Conservation (phyloP, 1,139 yeast species). For the Yamadazyma triangularis region DNA sequence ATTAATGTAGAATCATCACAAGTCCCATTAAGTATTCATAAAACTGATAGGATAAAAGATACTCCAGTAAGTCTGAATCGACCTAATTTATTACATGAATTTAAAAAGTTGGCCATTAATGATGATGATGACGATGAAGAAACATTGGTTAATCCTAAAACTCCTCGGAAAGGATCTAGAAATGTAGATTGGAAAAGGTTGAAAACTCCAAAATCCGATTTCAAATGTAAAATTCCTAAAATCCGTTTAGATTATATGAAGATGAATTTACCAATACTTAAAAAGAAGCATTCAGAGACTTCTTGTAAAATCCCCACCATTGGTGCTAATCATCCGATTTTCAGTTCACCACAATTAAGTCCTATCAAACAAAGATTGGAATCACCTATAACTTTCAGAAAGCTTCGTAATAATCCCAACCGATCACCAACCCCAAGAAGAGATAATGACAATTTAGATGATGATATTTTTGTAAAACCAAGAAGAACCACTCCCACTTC, state of each 20-base stretch:
- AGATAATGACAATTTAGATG: slow-evolving; percentile 3
- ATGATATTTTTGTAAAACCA: slow-evolving; percentile 1
- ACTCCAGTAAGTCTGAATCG: slow-evolving; percentile 10
- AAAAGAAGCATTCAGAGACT: slow-evolving; percentile 12
- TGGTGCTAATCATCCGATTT: slow-evolving; percentile 28
- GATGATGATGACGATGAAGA: slow-evolving; percentile 18
- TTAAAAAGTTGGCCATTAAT: slow-evolving; percentile 3
- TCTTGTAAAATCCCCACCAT: slow-evolving; percentile 26
- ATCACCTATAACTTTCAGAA: slow-evolving; percentile 9
- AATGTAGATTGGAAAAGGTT: slow-evolving; percentile 1
- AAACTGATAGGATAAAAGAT: slow-evolving; percentile 27
- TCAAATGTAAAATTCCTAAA: slow-evolving; percentile 22
- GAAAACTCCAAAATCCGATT: slow-evolving; percentile 2
- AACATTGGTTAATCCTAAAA: slow-evolving; percentile 14
- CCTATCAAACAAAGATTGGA: slow-evolving; percentile 5
- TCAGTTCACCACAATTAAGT: slow-evolving; percentile 20
- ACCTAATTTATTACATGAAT: slow-evolving; percentile 10
- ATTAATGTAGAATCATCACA: slow-evolving; percentile 26
- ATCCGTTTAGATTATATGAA: slow-evolving; percentile 20
- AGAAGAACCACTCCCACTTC: slow-evolving; percentile 1
- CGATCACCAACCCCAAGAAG: slow-evolving; percentile 9
- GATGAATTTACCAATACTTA: slow-evolving; percentile 20
- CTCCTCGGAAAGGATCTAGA: not conserved
- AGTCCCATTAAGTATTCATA: slow-evolving; percentile 33
- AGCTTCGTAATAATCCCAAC: slow-evolving; percentile 2